phyloP scores from a whole-genome alignment of 768 basidiomycete genomes.

The Russula brevipes region DNA sequence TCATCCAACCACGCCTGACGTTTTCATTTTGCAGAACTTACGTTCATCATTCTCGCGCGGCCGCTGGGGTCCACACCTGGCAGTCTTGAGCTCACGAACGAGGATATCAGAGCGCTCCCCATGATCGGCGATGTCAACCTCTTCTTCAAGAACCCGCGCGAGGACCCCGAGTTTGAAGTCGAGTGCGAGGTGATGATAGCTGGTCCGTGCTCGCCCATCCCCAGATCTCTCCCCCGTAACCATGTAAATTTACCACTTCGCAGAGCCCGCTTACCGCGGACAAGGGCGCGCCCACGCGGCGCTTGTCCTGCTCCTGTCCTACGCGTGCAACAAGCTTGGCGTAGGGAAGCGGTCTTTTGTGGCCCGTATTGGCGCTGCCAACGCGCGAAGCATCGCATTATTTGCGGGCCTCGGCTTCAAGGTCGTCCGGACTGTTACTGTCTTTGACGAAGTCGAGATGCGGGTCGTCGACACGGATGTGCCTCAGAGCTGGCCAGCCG shows the following conservation, averaged over 20 bases:
- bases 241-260: neutral
- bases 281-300: constrained; percentile 61
- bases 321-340: constrained; percentile 45
- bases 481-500: neutral
- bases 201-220: constrained; percentile 39
- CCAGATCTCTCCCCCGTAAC: neutral
- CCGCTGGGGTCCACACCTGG: constrained; percentile 22
- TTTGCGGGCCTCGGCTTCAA: constrained; percentile 76
- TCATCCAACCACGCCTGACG: neutral
- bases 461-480: constrained; percentile 32
- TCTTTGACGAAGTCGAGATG: constrained; percentile 85
- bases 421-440: constrained; percentile 59
- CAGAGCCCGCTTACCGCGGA: constrained; percentile 64
- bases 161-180: constrained; percentile 48
- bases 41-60: constrained; percentile 79
- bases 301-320: constrained; percentile 61
- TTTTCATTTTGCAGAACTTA: constrained; percentile 50
- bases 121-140: constrained; percentile 95
- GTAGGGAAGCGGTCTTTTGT: constrained; percentile 51
- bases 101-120: constrained; percentile 37
- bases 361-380: constrained; percentile 64
- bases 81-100: constrained; percentile 16
- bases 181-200: constrained; percentile 95
- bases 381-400: constrained; percentile 61
- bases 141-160: constrained; percentile 59